Conservation (phyloP, 306 rosid genomes). For the Lagenaria siceraria region DNA sequence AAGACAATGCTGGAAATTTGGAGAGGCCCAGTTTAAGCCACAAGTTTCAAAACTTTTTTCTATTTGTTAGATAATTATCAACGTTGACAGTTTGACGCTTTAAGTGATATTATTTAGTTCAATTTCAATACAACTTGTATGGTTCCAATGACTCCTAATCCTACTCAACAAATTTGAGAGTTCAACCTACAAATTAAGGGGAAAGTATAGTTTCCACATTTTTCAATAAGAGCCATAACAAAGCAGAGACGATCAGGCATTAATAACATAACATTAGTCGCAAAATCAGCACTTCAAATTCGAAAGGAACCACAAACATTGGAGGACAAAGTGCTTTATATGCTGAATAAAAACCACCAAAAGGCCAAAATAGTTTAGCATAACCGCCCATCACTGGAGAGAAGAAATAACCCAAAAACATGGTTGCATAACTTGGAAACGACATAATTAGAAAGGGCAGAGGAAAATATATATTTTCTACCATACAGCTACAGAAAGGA, state of each 20-base stretch:
- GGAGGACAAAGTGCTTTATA: background rate
- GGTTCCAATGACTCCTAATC: background rate
- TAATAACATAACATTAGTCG: background rate
- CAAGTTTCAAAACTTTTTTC: background rate
- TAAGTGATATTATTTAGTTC: background rate
- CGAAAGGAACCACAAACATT: background rate
- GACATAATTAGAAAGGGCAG: background rate
- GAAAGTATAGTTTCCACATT: background rate
- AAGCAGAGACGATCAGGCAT: background rate
- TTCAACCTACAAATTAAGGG: background rate
- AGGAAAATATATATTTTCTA: background rate
- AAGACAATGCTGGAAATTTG: background rate
- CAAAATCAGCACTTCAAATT: background rate
- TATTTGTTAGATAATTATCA: background rate
- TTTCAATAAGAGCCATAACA: background rate
- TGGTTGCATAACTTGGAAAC: background rate
- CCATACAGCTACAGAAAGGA: background rate
- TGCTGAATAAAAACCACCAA: background rate
- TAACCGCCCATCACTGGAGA: background rate
- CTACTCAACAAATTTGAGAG: background rate
- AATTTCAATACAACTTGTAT: background rate
- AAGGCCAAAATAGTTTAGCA: background rate
- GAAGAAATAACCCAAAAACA: background rate
- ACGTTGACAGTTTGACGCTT: background rate
- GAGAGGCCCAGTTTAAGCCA: background rate